Evolutionary conservation across 495 filamentous ascomycete genomes (phyloP).

Genomic region (Lasiosphaeria miniovina): DNA sequence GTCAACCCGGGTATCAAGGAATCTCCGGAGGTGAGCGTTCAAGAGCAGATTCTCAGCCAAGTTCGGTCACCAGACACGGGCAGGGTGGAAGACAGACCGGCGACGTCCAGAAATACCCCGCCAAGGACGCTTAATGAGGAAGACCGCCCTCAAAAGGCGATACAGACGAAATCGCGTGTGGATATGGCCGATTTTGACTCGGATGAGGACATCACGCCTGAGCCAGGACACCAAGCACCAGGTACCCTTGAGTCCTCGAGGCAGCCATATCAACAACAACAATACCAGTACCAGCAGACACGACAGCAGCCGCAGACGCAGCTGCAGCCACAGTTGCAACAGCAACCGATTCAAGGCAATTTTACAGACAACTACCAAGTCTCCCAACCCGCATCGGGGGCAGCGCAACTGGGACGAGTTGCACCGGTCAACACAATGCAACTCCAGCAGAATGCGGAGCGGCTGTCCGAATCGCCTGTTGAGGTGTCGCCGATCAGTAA

Average conservation of each 20-base stretch:
- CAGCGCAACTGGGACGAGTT: slow-evolving; percentile 21
- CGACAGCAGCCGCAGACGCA: slow-evolving; percentile 5
- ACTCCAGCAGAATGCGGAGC: slow-evolving; percentile 39
- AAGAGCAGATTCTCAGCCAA: slow-evolving; percentile 28
- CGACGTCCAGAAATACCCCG: slow-evolving; percentile 9
- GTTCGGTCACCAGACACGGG: slow-evolving; percentile 20
- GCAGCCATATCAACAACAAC: not conserved
- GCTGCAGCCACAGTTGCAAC: slow-evolving; percentile 9
- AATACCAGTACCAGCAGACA: slow-evolving; percentile 8
- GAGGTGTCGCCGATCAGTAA: slow-evolving; percentile 61
- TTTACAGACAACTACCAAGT: slow-evolving; percentile 38
- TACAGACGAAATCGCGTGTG: slow-evolving; percentile 45
- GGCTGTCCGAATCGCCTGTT: slow-evolving; percentile 74
- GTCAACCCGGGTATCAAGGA: slow-evolving; percentile 54
- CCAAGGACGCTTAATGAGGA: slow-evolving; percentile 35
- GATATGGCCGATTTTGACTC: slow-evolving; percentile 54
- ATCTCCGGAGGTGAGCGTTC: slow-evolving; percentile 34
- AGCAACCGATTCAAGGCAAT: slow-evolving; percentile 17
- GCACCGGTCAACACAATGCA: slow-evolving; percentile 11
- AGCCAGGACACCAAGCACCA: slow-evolving; percentile 22
- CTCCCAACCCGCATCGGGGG: slow-evolving; percentile 24
- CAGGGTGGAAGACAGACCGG: slow-evolving; percentile 19
- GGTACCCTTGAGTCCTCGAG: slow-evolving; percentile 9
- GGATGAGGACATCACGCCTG: slow-evolving; percentile 34
- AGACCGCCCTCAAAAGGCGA: slow-evolving; percentile 48